Base-by-base conservation (phyloP, 2,329 filamentous ascomycete genomes). In the Fusarium sp. region DNA sequence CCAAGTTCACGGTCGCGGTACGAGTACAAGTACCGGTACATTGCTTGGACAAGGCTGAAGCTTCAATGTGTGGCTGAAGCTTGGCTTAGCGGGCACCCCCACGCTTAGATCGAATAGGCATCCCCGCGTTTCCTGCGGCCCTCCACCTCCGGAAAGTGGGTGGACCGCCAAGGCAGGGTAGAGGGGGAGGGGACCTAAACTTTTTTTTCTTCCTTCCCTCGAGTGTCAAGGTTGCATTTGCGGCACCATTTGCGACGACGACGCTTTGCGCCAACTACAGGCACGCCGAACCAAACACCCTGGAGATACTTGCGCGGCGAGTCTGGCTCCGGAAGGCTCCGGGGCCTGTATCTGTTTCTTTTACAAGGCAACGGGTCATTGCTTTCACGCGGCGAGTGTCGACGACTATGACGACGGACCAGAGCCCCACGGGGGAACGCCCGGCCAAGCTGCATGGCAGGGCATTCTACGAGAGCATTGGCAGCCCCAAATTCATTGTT, bases 391-490 rank as follows among this genome's bases (percentile, higher is more conserved):
- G 75, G 59, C 60, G 56, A 60, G 56, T 78, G 47, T 74, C 81
- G 52, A 81, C 81, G 52, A 81, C 75, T 34, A 81, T 81, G 79
- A 64, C 76, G 12, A 62, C 61, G 44, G 55, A 60, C 12, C 58
- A 74, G 40, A 68, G 47, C 66, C 55, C 65, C 50, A 65, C 68
- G 10, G 62, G 68, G 34, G 70, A 74, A 16, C 65, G 70, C 30
- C 67, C 73, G 6, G 66, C 76, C 58, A 97, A 95, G 79, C 84
- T 97, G 23, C 89, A 92, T 74, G 96, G 96, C 1, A 87, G 96
- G 62, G 93, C 92, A 12, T 98, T 99, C 79, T 99, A 98, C 78
- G 91, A 98, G 83, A 97, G 93, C 78, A 92, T 99, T 66, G 96
- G 96, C 23, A 95, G 92, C 65, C 96, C 96, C 2, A 97, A 94